These are phyloP conservation scores for Diplodia scrobiculata DNA, from an alignment of 2,329 filamentous ascomycete species.

Conservation along the genomic window DNA sequence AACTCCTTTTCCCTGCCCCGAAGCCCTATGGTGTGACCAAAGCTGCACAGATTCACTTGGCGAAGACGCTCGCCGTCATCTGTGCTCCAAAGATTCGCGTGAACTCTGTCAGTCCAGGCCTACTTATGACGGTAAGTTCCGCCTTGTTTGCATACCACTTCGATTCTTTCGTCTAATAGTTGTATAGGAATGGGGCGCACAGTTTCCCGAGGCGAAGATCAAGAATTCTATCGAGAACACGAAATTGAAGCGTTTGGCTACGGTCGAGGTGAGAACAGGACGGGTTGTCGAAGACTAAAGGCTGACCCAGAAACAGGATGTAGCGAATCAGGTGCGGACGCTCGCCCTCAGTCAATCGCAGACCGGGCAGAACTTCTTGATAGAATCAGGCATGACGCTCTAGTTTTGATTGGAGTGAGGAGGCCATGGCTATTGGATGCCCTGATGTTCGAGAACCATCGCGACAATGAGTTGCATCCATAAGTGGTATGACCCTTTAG, in stretches of 20 bases:
- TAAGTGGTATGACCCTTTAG: conserved; percentile 40
- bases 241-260: conserved; percentile 56
- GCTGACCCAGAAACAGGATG: conserved; percentile 34
- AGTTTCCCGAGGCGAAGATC: conserved; percentile 51
- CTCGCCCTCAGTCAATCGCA: conserved; percentile 42
- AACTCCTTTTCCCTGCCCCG: neutral
- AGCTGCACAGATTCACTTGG: conserved; percentile 69
- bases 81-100: conserved; percentile 64
- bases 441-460: too few species aligned
- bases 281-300: neutral
- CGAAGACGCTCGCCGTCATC: conserved; percentile 64
- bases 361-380: conserved; percentile 44
- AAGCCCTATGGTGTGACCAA: conserved; percentile 75
- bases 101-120: conserved; percentile 66
- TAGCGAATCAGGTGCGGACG: conserved; percentile 43
- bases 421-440: too few species aligned
- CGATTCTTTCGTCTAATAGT: neutral
- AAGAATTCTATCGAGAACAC: conserved; percentile 49
- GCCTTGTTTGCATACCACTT: neutral
- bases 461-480: too few species aligned
- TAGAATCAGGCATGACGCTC: conserved; percentile 33
- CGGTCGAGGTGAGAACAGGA: conserved; percentile 49
- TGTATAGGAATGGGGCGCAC: conserved; percentile 51
- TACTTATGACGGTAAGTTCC: conserved; percentile 59
- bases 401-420: too few species aligned